Evolutionary conservation across 495 filamentous ascomycete species (phyloP), one percentile per base, ranked within the genome.

Genomic region (Penicillium alfredii): DNA sequence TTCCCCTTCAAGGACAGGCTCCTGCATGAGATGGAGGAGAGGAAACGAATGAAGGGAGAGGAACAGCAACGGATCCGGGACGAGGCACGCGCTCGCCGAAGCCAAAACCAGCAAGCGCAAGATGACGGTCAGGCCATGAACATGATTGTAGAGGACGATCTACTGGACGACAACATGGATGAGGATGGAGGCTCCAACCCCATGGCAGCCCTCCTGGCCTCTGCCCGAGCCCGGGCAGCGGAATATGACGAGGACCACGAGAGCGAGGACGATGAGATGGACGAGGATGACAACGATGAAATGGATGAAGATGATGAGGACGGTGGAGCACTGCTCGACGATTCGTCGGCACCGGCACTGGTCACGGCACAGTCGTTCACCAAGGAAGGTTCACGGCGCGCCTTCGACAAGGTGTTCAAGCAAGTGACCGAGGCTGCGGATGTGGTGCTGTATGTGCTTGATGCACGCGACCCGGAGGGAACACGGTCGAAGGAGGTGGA

Each of bases 1-100:
- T 98, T 95, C 66, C 92, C 92, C 8, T 94, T 89, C 75, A 98
- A 98, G 67, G 93, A 96, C 53, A 86, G 83, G 68, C 75, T 98
- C 12, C 73, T 98, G 27, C 77, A 86, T 17, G 86, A 98, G 60
- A 94, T 98, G 48, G 93, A 98, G 66, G 86, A 95, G 58, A 80
- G 74, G 40, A 82, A 80, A 62, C 71, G 80, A 20, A 53, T 75
- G 57, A 96, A 88, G 67, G 76, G 74, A 35, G 92, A 94, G 58
- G 88, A 95, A 46, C 72, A 72, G 47, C 67, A 72, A 47, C 74
- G 75, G 38, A 74, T 74, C 31, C 72, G 76, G 32, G 85, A 94
- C 48, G 69, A 84, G 47, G 78, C 81, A 30, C 90, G 80, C 54
- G 72, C 72, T 14, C 73, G 75, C 36, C 80, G 68, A 29, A 60